Evolutionary conservation across 1,139 yeast genomes (phyloP), one percentile per base, ranked within the genome.

Genomic region (Blastobotrys ciferrii): DNA sequence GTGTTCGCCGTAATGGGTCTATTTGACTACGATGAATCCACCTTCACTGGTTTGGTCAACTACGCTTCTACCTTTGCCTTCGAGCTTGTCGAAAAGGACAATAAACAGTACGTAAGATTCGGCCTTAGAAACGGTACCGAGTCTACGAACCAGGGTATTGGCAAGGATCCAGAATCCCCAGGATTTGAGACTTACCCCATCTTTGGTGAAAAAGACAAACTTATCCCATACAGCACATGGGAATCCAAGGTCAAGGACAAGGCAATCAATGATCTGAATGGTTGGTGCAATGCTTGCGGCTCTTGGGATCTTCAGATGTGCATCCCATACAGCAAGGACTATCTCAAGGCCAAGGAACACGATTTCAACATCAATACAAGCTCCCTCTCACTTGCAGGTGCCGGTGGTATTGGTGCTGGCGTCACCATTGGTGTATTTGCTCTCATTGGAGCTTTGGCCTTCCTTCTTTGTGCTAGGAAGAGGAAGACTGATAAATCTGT

Each of bases 321-420:
- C 56, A 59, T 63, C 37, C 59, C 66, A 18, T 68, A 60, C 58
- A 58, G 68, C 25, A 53, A 57, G 14, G 32, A 50, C 30, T 56
- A 52, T 44, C 44, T 52, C 20, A 42, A 48, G 23, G 57, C 57
- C 20, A 32, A 35, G 25, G 58, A 68, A 17, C 60, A 60, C 46
- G 50, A 51, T 23, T 54, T 63, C 28, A 51, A 53, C 25, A 52
- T 63, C 31, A 52, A 63, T 38, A 49, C 68, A 33, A 50, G 52
- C 13, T 55, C 56, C 18, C 50, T 73, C 45, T 50, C 70, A 4
- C 58, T 63, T 15, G 76, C 75, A 7, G 75, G 54, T 37, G 77
- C 76, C 30, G 77, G 77, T 51, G 77, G 77, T 50, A 72, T 74
- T 53, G 77, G 77, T 46, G 77, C 77, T n/a, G 77, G 76, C 58